These are phyloP conservation scores for Boletus subparvulus DNA, from an alignment of 768 basidiomycete species.

Conservation along the genomic window DNA sequence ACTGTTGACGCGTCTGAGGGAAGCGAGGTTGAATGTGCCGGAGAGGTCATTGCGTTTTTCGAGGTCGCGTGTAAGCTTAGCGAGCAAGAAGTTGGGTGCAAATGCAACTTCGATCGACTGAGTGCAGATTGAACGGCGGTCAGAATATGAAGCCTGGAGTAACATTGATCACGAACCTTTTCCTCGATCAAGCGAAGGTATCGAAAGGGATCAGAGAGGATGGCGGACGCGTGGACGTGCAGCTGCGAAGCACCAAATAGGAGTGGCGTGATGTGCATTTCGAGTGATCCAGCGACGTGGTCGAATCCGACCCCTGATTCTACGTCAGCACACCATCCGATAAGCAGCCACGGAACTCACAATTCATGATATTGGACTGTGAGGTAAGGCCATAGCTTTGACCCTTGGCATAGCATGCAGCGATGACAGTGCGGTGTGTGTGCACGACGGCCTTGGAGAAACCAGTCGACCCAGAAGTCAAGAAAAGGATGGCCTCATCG, in stretches of 20 bases:
- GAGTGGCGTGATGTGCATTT: constrained; percentile 41
- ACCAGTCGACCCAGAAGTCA: constrained; percentile 46
- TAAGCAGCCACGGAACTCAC: constrained; percentile 15
- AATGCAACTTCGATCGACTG: constrained; percentile 34
- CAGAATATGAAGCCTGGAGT: neutral
- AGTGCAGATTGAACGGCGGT: constrained; percentile 3
- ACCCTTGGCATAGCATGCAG: constrained; percentile 35
- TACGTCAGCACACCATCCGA: neutral
- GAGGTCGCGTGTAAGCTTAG: constrained; percentile 37
- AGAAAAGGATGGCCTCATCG: constrained; percentile 35
- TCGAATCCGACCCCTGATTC: constrained; percentile 43
- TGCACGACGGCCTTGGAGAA: constrained; percentile 44
- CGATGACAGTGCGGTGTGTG: constrained; percentile 39
- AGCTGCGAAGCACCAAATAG: constrained; percentile 31
- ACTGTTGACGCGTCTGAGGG: constrained; percentile 37
- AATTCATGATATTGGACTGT: constrained; percentile 41
- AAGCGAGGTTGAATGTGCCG: constrained; percentile 34
- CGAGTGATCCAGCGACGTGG: constrained; percentile 44
- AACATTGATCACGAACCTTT: constrained; percentile 29
- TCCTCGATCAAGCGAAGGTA: constrained; percentile 35
- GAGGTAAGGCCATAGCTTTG: constrained; percentile 36
- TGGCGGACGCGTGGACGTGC: constrained; percentile 22
- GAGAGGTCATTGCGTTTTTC: constrained; percentile 23
- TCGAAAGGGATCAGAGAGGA: constrained; percentile 25
- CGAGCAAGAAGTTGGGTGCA: constrained; percentile 44